Base-by-base conservation (phyloP, 345 rosid species). In the Sisymbrium altissimum region DNA sequence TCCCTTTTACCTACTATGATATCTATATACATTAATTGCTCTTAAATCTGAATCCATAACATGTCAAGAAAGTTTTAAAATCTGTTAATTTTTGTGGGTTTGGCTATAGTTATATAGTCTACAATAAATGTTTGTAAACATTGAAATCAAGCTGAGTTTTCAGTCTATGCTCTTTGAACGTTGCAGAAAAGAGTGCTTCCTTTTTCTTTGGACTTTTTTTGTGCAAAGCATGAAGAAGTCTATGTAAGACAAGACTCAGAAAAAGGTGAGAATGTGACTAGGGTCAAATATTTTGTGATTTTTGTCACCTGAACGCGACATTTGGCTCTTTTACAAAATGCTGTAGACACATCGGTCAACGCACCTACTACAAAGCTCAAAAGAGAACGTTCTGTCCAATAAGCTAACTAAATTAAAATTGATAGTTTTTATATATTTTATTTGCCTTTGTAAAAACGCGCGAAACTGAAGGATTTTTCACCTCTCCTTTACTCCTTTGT, bases 301-400 rank as follows among this genome's bases (percentile, higher is more conserved):
- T n/a, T 44, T 7, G 46, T n/a, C 4, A n/a, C n/a, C n/a, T n/a
- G n/a, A n/a, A n/a, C n/a, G n/a, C n/a, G n/a, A n/a, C n/a, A n/a
- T n/a, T n/a, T n/a, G n/a, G n/a, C n/a, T n/a, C n/a, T 40, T 40
- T 43, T 15, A 49, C 59, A 35, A 50, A 50, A 19, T 19, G 57
- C 48, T 60, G 32, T 19, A 49, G 14, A 66, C 59, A 66, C 59
- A 52, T 3, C 27, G 62, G 72, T 67, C 66, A 70, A 33, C 15
- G 32, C 32, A 68, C 12, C 29, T 27, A 9, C 48, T 27, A 10
- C 72, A 40, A 18, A 55, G n/a, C 33, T 57, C 56, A 30, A 45
- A 29, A 45, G 55, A 58, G 17, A 70, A 70, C 66, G 25, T 33
- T 58, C 45, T 45, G 25, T 39, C 62, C 46, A 67, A 36, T 53